phyloP scores from a whole-genome alignment of 768 basidiomycete species.

The Macrolepiota fuliginosa region DNA sequence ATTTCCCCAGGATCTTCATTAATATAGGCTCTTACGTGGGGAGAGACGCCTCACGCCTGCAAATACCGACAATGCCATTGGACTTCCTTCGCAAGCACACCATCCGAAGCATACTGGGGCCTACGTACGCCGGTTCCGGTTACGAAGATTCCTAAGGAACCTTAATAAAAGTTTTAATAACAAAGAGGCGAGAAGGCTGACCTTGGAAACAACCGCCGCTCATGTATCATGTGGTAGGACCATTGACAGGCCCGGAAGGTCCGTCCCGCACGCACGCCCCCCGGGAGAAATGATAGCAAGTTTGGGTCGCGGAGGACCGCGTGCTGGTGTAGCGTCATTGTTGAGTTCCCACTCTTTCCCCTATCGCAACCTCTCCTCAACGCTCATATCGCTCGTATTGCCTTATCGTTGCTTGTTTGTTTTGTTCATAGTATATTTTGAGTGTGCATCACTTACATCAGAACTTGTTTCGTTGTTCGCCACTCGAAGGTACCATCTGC shows the following conservation, averaged over 20 bases:
- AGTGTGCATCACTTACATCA: background rate
- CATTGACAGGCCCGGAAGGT: background rate
- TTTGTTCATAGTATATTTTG: background rate
- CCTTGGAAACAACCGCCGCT: background rate
- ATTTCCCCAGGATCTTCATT: slow-evolving; percentile 8
- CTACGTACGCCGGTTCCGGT: background rate
- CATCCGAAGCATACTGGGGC: background rate
- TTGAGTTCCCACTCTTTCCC: background rate
- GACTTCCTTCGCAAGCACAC: background rate
- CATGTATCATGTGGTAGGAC: background rate
- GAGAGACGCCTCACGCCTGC: background rate
- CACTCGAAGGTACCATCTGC: background rate
- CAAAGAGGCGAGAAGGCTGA: background rate
- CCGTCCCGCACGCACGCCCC: background rate
- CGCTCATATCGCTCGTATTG: slow-evolving; percentile 1
- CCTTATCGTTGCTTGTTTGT: background rate
- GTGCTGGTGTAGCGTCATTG: background rate
- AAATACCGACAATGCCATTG: slow-evolving; percentile 4
- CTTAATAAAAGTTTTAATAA: background rate
- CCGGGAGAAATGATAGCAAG: background rate
- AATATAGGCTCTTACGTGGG: slow-evolving; percentile 1
- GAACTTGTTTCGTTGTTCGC: background rate
- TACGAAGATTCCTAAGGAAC: slow-evolving; percentile 8
- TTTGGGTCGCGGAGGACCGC: slow-evolving; percentile 24
- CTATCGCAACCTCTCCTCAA: background rate